phyloP scores from a whole-genome alignment of 2,329 filamentous ascomycete genomes.

The Neofusicoccum cordaticola region DNA sequence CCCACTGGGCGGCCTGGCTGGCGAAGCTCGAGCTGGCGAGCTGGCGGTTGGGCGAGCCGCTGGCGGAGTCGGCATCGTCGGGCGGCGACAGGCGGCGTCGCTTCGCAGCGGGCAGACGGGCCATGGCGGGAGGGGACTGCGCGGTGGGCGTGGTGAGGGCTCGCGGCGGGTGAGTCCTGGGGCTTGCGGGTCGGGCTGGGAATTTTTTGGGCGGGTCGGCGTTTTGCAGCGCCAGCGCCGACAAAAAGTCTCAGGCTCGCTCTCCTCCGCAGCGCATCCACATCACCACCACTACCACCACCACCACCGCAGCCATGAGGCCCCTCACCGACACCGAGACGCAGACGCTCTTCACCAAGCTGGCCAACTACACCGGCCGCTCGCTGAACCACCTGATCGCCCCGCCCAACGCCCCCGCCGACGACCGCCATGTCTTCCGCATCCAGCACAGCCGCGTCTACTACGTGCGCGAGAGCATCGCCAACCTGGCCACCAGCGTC shows the following conservation, averaged over 20 bases:
- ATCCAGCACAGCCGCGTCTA: constrained; percentile 80
- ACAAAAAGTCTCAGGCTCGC: constrained; percentile 17
- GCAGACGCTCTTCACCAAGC: constrained; percentile 81
- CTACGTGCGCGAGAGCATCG: constrained; percentile 85
- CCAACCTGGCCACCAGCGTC: constrained; percentile 86
- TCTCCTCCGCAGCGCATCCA: not conserved
- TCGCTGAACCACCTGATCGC: constrained; percentile 74
- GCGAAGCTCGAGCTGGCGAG: constrained; percentile 56
- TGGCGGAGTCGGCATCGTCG: constrained; percentile 19
- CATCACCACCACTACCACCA: not conserved
- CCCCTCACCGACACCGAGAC: constrained; percentile 77
- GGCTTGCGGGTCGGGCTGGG: not conserved
- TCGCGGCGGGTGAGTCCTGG: not conserved
- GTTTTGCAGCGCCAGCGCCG: constrained; percentile 27
- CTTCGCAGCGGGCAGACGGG: constrained; percentile 34
- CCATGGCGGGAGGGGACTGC: constrained; percentile 33
- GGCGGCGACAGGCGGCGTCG: constrained; percentile 38
- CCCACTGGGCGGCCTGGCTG: constrained; percentile 76
- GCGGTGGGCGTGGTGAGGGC: not conserved
- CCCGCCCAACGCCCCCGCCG: constrained; percentile 18
- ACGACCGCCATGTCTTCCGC: constrained; percentile 48
- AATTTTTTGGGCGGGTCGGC: constrained; percentile 1
- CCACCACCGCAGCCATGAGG: constrained; percentile 56
- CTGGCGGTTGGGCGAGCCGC: constrained; percentile 13
- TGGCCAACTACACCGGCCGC: constrained; percentile 87